These are phyloP conservation scores for Talaromyces proteolyticus DNA, from an alignment of 495 filamentous ascomycete species.

Conservation along the genomic window DNA sequence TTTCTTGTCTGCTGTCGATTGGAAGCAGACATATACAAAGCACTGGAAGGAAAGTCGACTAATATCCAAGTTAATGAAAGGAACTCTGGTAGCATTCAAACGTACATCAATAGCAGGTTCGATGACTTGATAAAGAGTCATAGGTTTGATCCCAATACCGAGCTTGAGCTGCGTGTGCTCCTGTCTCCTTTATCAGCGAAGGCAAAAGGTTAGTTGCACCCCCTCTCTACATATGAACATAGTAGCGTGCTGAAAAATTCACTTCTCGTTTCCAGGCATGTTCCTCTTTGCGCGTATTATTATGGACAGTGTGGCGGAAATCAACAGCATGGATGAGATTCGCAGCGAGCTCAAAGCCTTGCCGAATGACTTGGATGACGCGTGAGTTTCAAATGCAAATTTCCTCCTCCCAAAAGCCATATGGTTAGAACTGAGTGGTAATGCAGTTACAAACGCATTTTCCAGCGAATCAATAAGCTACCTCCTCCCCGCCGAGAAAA, in stretches of 20 bases:
- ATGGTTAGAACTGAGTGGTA: not conserved
- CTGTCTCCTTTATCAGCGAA: constrained; percentile 12
- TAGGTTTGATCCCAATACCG: not conserved
- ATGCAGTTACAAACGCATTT: constrained; percentile 13
- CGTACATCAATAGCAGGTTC: constrained; percentile 9
- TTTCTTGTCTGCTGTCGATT: constrained; percentile 14
- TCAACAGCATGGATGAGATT: constrained; percentile 10
- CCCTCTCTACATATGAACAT: not conserved
- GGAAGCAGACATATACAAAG: constrained; percentile 8
- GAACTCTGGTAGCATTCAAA: constrained; percentile 16
- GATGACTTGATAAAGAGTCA: constrained; percentile 9
- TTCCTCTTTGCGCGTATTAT: constrained; percentile 18
- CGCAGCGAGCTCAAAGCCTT: constrained; percentile 13
- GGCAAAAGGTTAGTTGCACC: constrained; percentile 13
- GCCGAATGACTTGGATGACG: constrained; percentile 17
- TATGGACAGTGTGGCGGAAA: constrained; percentile 8
- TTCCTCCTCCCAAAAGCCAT: not conserved
- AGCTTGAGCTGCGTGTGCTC: constrained; percentile 7
- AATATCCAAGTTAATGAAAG: constrained; percentile 13
- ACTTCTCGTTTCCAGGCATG: constrained; percentile 12
- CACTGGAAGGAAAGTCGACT: constrained; percentile 6
- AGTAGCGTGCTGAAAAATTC: not conserved
- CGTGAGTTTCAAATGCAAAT: constrained; percentile 9
- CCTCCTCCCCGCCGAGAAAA: constrained; percentile 6
- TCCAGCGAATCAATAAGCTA: constrained; percentile 11